These are phyloP conservation scores for Taphrina deformans DNA, from an alignment of 1,139 yeast species.

Conservation along the genomic window DNA sequence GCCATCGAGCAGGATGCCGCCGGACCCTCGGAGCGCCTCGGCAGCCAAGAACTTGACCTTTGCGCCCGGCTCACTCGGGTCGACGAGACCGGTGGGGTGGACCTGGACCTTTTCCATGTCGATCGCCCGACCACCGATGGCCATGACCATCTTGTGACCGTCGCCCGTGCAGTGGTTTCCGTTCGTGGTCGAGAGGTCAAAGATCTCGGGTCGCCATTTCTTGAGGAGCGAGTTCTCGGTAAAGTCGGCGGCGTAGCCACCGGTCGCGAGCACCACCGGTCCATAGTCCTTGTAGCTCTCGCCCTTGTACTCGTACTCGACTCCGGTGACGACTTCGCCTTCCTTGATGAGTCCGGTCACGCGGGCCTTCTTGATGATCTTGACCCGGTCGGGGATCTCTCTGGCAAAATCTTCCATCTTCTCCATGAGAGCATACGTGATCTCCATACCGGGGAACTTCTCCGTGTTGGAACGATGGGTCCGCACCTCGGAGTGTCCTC, in stretches of 20 bases:
- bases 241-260: conserved; percentile 71
- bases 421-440: conserved; percentile 62
- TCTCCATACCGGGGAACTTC: conserved; percentile 74
- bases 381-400: conserved; percentile 55
- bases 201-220: conserved; percentile 63
- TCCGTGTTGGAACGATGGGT: conserved; percentile 72
- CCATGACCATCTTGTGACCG: conserved; percentile 63
- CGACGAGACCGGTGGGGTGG: conserved; percentile 79
- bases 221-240: conserved; percentile 55
- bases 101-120: conserved; percentile 79
- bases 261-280: conserved; percentile 74
- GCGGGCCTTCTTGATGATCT: conserved; percentile 56
- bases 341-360: conserved; percentile 47
- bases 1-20: conserved; percentile 65
- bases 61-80: conserved; percentile 56
- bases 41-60: conserved; percentile 71
- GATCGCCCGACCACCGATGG: conserved; percentile 60
- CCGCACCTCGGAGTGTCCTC: conserved; percentile 73
- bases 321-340: conserved; percentile 50
- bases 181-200: conserved; percentile 68
- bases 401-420: conserved; percentile 55
- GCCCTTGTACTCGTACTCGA: conserved; percentile 49
- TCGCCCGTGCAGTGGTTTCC: conserved; percentile 77
- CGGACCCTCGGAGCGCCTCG: conserved; percentile 75
- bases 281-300: conserved; percentile 47